Conservation (phyloP, 208 protist genomes). For the Acanthamoeba divionensis region DNA sequence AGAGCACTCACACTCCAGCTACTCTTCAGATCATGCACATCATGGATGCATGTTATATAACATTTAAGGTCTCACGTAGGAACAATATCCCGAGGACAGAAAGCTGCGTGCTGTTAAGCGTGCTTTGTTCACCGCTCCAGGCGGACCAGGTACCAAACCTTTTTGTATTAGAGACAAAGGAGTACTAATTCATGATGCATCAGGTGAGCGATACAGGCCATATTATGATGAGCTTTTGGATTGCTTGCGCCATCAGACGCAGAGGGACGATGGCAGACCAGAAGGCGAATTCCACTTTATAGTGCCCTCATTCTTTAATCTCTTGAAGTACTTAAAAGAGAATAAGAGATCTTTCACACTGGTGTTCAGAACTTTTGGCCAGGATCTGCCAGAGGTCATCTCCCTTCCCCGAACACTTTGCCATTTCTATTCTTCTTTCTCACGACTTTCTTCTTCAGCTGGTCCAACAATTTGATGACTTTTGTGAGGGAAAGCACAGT, state of each 20-base stretch:
- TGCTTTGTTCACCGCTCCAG: not conserved
- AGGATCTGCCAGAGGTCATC: not conserved
- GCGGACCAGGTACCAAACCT: not conserved
- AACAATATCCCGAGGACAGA: not conserved
- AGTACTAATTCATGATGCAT: no score
- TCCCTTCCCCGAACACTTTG: not conserved
- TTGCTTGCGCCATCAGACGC: not conserved
- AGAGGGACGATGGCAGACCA: not conserved
- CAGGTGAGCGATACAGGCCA: not conserved
- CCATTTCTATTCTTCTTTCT: not conserved
- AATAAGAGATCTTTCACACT: not conserved
- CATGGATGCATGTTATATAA: not conserved
- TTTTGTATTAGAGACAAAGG: not conserved
- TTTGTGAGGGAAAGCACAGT: not conserved
- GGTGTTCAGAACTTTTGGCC: slow-evolving; percentile 25
- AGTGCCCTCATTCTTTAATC: not conserved
- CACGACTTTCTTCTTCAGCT: not conserved
- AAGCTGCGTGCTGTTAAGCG: not conserved
- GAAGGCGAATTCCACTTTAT: not conserved
- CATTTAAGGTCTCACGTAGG: not conserved
- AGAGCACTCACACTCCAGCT: not conserved
- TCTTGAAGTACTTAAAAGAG: not conserved
- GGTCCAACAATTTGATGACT: not conserved
- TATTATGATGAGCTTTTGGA: not conserved
- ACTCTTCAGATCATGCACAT: not conserved